Evolutionary conservation across 2,329 filamentous ascomycete genomes (phyloP).

Genomic region (Kalmusia sp.): DNA sequence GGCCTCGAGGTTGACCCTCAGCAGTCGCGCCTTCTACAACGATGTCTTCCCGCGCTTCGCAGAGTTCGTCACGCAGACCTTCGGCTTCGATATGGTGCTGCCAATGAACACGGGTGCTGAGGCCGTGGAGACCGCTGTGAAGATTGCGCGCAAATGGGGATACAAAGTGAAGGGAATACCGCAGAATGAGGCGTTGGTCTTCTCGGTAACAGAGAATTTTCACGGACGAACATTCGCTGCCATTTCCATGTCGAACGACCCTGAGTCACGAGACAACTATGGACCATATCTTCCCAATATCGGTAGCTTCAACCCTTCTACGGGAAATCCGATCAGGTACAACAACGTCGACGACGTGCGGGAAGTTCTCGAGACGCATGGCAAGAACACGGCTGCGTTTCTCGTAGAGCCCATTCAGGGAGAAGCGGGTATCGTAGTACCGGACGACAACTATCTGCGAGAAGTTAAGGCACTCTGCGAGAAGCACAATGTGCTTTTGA

Average conservation of each 20-base stretch:
- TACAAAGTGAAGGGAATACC: conserved; percentile 95
- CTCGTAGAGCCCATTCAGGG: conserved; percentile 97
- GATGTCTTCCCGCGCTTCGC: conserved; percentile 97
- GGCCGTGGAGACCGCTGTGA: conserved; percentile 94
- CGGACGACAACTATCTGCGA: conserved; percentile 84
- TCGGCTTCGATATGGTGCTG: conserved; percentile 96
- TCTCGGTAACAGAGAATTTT: conserved; percentile 91
- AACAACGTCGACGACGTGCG: conserved; percentile 85
- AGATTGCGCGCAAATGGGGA: conserved; percentile 96
- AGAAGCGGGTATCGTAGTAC: conserved; percentile 95
- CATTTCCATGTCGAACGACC: conserved; percentile 93
- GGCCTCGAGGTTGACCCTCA: conserved; percentile 86
- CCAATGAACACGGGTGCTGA: conserved; percentile 99
- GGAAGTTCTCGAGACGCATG: conserved; percentile 78
- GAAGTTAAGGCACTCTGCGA: conserved; percentile 86
- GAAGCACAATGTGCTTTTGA: conserved; percentile 93
- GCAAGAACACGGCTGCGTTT: conserved; percentile 87
- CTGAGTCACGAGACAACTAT: conserved; percentile 95
- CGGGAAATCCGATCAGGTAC: conserved; percentile 80
- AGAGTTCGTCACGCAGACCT: conserved; percentile 85
- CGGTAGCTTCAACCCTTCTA: conserved; percentile 77
- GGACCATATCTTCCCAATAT: conserved; percentile 93
- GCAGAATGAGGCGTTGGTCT: conserved; percentile 80
- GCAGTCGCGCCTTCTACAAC: conserved; percentile 95
- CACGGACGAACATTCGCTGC: conserved; percentile 97